Conservation (phyloP, 2,329 filamentous ascomycete genomes). For the Diaporthe citriasiana region DNA sequence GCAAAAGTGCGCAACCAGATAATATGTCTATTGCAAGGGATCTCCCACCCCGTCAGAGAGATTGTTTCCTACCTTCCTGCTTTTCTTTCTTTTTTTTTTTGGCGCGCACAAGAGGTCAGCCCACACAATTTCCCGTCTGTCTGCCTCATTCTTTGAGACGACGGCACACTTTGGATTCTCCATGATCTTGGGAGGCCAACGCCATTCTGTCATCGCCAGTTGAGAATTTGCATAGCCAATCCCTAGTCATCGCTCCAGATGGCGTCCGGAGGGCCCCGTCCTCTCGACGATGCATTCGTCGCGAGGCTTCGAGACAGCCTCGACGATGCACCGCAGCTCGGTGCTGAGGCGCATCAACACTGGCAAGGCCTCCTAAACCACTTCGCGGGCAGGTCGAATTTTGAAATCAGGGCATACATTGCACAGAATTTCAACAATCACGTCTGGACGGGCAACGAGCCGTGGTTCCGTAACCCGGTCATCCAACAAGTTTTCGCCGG, state of each 20-base stretch:
- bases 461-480: neutral
- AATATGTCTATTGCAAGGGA: conserved; percentile 23
- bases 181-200: neutral
- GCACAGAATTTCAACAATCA: conserved; percentile 15
- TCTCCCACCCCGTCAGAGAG: neutral
- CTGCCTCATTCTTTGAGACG: conserved; percentile 17
- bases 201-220: neutral
- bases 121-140: neutral
- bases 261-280: neutral
- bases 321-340: neutral
- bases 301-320: neutral
- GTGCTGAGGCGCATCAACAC: neutral
- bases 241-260: conserved; percentile 17
- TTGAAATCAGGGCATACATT: neutral
- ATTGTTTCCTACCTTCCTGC: conserved; percentile 27
- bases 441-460: neutral
- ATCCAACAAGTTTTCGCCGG: conserved; percentile 40
- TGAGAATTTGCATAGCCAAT: neutral
- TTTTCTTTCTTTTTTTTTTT: conserved; percentile 5
- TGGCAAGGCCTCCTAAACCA: conserved; percentile 5
- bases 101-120: conserved; percentile 2
- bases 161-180: neutral
- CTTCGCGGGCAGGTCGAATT: neutral
- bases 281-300: conserved; percentile 31
- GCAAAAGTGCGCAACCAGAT: conserved; percentile 14